Evolutionary conservation across 2,329 filamentous ascomycete species (phyloP), one percentile per base, ranked within the genome.

Genomic region (Colletotrichum sidae): DNA sequence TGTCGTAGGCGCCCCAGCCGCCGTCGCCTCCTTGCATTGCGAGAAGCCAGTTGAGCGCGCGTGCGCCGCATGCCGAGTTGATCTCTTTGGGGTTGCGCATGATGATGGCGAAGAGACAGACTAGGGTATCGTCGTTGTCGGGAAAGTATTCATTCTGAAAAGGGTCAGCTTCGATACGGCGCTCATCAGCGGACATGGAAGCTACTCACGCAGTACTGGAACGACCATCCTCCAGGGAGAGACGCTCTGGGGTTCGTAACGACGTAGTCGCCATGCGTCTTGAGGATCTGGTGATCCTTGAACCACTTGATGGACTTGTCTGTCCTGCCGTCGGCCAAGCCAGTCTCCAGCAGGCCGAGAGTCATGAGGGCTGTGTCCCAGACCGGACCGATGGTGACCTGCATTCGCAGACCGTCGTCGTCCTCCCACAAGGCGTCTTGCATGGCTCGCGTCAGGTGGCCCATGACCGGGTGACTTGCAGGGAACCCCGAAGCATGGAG

Each of bases 1-100:
- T 55, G 12, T 60, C 58, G 12, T 60, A 60, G 33, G 50, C 50
- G 11, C 58, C 58, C 58, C 58, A 60, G 9, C 58, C 58, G n/a
- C 58, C 58, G 10, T 60, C 51, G 6, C 58, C 44, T 5, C 58
- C 50, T 44, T 60, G 58, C 51, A 60, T 60, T 10, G 50, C 2
- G 1, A 60, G 58, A 0, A 60, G 58, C 58, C 58, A 60, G 37
- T 60, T 49, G 35, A 60, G 44, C 0, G 58, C 44, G 13, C 51
- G 50, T 0, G 44, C 12, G 34, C 50, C 50, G 8, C 58, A 25
- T 12, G 35, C 17, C 6, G 50, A 60, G 50, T 42, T 60, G 37
- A 60, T 42, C 25, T 60, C 58, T 39, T 49, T 60, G 2, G 58
- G 58, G 8, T 55, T 60, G 7, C n/a, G 44, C 51, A 55, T 55